phyloP scores from a whole-genome alignment of 345 rosid genomes.

The Pugionium dolabratum region DNA sequence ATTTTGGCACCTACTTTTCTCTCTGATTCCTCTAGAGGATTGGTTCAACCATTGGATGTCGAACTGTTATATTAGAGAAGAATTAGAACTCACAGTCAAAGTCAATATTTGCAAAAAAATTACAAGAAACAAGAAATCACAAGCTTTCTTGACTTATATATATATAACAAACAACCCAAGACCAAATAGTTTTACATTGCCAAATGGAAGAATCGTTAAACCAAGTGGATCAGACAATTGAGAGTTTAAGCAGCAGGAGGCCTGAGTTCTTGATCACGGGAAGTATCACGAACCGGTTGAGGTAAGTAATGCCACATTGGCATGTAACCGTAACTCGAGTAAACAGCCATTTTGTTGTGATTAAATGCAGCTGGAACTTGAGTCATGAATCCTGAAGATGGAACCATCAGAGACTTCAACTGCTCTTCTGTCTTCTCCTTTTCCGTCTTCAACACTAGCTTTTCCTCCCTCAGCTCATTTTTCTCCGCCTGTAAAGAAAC shows the following conservation, averaged over 20 bases:
- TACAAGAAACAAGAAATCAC: not conserved
- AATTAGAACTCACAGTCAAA: slow-evolving; percentile 18
- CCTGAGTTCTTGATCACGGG: slow-evolving; percentile 89
- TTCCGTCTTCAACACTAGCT: slow-evolving; percentile 66
- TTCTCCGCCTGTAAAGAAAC: slow-evolving; percentile 64
- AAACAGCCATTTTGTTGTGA: slow-evolving; percentile 66
- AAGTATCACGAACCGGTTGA: slow-evolving; percentile 72
- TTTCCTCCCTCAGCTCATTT: slow-evolving; percentile 85
- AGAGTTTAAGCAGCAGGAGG: slow-evolving; percentile 86
- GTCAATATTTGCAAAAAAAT: not conserved
- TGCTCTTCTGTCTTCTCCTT: slow-evolving; percentile 78
- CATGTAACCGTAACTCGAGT: slow-evolving; percentile 62
- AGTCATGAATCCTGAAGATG: slow-evolving; percentile 61
- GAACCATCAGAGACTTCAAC: slow-evolving; percentile 58
- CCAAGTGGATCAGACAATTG: slow-evolving; percentile 20
- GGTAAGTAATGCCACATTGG: slow-evolving; percentile 98
- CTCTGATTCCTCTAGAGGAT: not conserved
- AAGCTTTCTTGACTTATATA: slow-evolving; percentile 2
- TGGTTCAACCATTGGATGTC: not conserved
- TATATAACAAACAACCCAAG: slow-evolving; percentile 22
- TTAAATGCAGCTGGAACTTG: slow-evolving; percentile 52
- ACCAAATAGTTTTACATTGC: slow-evolving; percentile 32
- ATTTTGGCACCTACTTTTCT: not conserved
- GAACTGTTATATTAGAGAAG: slow-evolving; percentile 4
- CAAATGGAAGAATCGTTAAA: slow-evolving; percentile 26